Conservation (phyloP, 495 filamentous ascomycete genomes). For the Umbilicaria muhlenbergii region DNA sequence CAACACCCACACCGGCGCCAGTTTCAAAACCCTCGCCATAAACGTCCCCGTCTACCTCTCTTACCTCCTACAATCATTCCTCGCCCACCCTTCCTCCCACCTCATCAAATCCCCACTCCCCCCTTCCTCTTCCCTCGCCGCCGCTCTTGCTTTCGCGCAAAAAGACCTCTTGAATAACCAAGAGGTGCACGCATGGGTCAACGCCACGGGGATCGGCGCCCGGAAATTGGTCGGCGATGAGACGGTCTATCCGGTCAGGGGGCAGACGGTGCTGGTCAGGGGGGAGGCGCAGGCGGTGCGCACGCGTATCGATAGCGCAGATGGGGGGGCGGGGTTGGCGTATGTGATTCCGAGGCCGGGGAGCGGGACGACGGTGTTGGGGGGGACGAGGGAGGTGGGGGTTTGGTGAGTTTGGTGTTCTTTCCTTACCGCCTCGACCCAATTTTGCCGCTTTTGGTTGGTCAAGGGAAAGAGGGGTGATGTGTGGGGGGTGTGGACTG, state of each 20-base stretch:
- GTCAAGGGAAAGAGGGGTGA: too few species aligned
- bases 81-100: not conserved
- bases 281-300: constrained; percentile 2
- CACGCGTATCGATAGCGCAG: not conserved
- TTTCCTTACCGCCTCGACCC: not conserved
- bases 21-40: constrained; percentile 13
- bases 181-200: constrained; percentile 25
- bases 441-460: too few species aligned
- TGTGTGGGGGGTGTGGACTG: not conserved
- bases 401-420: constrained; percentile 13
- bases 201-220: constrained; percentile 28
- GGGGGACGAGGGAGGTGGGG: constrained; percentile 20
- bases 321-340: not conserved
- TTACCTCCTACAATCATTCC: constrained; percentile 9
- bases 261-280: constrained; percentile 13
- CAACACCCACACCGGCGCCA: constrained; percentile 1
- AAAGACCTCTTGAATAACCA: not conserved
- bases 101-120: constrained; percentile 7
- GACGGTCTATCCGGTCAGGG: constrained; percentile 27
- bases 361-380: constrained; percentile 19
- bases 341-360: constrained; percentile 20
- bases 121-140: too few species aligned
- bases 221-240: constrained; percentile 21
- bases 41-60: constrained; percentile 18
- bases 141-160: too few species aligned